phyloP scores from a whole-genome alignment of 2,329 filamentous ascomycete species.

The Knoxdaviesia capensis region DNA sequence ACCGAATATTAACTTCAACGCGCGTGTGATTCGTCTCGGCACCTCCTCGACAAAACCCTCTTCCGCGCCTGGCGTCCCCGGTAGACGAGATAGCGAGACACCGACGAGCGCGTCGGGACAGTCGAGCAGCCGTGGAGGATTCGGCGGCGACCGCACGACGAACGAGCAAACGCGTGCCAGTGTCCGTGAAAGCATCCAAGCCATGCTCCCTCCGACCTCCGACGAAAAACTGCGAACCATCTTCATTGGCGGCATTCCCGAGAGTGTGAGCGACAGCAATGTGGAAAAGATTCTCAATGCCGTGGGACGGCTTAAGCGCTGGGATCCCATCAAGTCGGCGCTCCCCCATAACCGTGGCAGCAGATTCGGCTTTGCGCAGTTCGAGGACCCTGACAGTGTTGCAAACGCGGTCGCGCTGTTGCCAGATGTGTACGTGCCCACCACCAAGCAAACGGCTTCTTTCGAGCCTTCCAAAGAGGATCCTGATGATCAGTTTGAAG shows the following conservation, averaged over 20 bases:
- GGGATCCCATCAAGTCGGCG: conserved; percentile 51
- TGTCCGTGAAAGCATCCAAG: conserved; percentile 47
- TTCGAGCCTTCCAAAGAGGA: conserved; percentile 16
- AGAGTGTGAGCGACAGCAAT: conserved; percentile 56
- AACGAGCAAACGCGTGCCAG: conserved; percentile 45
- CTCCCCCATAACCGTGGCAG: conserved; percentile 53
- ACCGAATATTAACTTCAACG: conserved; percentile 96
- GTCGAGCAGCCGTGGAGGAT: conserved; percentile 11
- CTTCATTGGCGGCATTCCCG: conserved; percentile 72
- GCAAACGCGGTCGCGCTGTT: conserved; percentile 71
- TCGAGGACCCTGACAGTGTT: conserved; percentile 76
- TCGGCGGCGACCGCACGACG: conserved; percentile 41
- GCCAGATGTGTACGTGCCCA: conserved; percentile 61
- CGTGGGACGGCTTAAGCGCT: conserved; percentile 65
- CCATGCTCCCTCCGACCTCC: conserved; percentile 59
- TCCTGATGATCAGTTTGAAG: conserved; percentile 25
- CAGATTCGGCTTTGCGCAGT: conserved; percentile 90
- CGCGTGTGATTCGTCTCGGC: conserved; percentile 84
- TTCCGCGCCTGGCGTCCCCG: conserved; percentile 13
- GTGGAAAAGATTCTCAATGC: conserved; percentile 59
- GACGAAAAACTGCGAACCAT: conserved; percentile 87
- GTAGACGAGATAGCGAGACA: conserved; percentile 27
- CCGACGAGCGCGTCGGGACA: conserved; percentile 7
- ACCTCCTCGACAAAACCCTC: conserved; percentile 49
- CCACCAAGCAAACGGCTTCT: conserved; percentile 46